Conservation (phyloP, 176 grass and related monocot species). For the Puya raimondii region DNA sequence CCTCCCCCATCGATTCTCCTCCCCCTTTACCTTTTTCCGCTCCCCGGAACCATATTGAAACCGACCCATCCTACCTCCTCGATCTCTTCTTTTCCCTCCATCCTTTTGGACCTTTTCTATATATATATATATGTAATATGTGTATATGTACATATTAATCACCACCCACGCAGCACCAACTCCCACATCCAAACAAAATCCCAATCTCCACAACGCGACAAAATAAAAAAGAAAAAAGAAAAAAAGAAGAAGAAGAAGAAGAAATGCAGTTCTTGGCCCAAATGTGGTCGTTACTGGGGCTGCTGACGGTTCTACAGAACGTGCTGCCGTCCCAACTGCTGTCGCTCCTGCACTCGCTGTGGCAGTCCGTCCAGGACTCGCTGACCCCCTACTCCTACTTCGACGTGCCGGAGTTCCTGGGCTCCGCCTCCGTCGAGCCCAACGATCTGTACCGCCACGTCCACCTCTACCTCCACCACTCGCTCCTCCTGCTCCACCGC, state of each 20-base stretch:
- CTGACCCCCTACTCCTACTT: constrained; percentile 96
- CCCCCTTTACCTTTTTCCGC: background rate
- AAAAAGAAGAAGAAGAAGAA: background rate
- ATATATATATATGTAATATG: background rate
- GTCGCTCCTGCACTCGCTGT: constrained; percentile 71
- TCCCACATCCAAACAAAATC: constrained; percentile 4
- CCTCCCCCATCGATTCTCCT: background rate
- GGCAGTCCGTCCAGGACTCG: constrained; percentile 86
- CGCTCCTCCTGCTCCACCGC: constrained; percentile 43
- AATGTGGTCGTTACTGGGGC: constrained; percentile 96
- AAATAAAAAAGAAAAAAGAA: background rate
- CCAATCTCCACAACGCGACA: background rate
- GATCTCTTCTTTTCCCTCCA: constrained; percentile 3
- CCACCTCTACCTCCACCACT: constrained; percentile 93
- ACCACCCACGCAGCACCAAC: background rate
- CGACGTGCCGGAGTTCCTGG: constrained; percentile 84
- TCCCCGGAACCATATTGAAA: constrained; percentile 3
- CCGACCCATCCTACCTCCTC: constrained; percentile 4
- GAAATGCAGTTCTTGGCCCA: constrained; percentile 81
- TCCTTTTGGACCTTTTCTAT: constrained; percentile 19
- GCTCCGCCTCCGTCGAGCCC: constrained; percentile 79
- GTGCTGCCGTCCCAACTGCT: constrained; percentile 88
- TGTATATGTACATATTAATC: constrained; percentile 7
- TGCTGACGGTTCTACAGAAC: constrained; percentile 96
- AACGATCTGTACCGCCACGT: constrained; percentile 87